phyloP scores from a whole-genome alignment of 2,329 filamentous ascomycete species.

The Nemania sp. region DNA sequence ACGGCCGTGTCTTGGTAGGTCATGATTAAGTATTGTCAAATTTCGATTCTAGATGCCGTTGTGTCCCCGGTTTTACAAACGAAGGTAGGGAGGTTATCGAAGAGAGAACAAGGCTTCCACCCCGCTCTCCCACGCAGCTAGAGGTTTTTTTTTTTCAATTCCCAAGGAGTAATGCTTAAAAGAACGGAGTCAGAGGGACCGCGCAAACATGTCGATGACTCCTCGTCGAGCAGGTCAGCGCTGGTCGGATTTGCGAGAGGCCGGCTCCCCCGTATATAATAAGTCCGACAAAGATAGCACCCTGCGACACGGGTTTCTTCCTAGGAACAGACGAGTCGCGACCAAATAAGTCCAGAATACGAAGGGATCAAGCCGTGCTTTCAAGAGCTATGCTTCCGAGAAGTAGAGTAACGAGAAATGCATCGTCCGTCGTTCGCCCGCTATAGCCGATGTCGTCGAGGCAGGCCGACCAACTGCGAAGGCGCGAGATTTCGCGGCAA shows the following conservation, averaged over 20 bases:
- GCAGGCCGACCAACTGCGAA: not conserved
- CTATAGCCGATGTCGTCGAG: not conserved
- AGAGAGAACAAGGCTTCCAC: not conserved
- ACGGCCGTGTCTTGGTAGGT: not conserved
- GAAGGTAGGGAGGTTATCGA: not conserved
- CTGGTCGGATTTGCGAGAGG: not conserved
- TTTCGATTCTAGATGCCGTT: not conserved
- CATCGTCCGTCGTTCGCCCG: conserved; percentile 1
- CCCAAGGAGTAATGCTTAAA: not conserved
- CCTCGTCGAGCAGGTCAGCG: conserved; percentile 3
- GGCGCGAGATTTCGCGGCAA: not conserved
- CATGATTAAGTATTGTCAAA: conserved; percentile 10
- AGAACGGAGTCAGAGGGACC: not conserved
- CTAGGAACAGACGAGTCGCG: not conserved
- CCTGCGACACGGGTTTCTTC: not conserved
- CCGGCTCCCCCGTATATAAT: not conserved
- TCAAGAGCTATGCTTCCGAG: conserved; percentile 1
- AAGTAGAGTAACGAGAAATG: not conserved
- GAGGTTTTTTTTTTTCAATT: not conserved
- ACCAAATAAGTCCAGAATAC: not conserved
- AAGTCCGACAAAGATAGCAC: not conserved
- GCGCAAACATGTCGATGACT: not conserved
- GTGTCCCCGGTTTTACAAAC: not conserved
- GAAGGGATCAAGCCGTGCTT: not conserved
- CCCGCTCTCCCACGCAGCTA: not conserved